Percentiles rank a stretch among this genome's conserved stretches.
These are phyloP conservation scores for Beverwykella pulmonaria DNA, from an alignment of 495 filamentous ascomycete species.

Conservation along the genomic window DNA sequence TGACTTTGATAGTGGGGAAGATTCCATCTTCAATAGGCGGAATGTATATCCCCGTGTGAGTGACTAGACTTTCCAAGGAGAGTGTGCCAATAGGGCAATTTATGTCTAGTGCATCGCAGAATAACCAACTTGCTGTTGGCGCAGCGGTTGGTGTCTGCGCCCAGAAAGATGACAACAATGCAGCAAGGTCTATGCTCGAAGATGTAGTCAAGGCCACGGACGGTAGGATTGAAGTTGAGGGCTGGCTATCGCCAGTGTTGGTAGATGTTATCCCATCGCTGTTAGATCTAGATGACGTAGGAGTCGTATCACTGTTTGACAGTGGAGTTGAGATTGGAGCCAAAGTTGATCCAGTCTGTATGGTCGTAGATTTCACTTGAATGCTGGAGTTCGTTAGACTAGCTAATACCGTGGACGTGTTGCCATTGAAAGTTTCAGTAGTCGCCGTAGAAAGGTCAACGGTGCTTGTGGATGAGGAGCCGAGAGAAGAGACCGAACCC, in stretches of 20 bases:
- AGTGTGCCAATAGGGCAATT: neutral
- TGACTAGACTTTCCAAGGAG: neutral
- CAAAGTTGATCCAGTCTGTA: too few relatives aligned
- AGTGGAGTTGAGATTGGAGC: too few relatives aligned
- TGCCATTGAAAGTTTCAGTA: too few relatives aligned
- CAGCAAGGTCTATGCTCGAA: neutral
- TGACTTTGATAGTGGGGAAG: slow-evolving; percentile 5
- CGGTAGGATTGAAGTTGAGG: too few relatives aligned
- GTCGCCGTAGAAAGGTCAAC: too few relatives aligned
- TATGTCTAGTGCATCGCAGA: neutral
- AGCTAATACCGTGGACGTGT: too few relatives aligned
- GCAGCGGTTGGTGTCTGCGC: neutral
- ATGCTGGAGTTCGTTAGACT: too few relatives aligned
- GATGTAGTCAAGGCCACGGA: neutral
- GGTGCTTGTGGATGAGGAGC: neutral
- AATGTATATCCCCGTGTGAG: neutral
- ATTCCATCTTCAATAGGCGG: slow-evolving; percentile 2
- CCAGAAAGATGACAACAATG: slow-evolving; percentile 1
- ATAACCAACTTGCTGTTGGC: neutral
- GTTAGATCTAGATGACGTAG: too few relatives aligned
- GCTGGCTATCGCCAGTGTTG: too few relatives aligned
- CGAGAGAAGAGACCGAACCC: neutral
- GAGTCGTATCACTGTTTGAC: too few relatives aligned
- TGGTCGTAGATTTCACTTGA: too few relatives aligned
- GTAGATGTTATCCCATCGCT: too few relatives aligned